Base-by-base conservation (phyloP, 2,329 filamentous ascomycete genomes). In the Sporothrix pallida region DNA sequence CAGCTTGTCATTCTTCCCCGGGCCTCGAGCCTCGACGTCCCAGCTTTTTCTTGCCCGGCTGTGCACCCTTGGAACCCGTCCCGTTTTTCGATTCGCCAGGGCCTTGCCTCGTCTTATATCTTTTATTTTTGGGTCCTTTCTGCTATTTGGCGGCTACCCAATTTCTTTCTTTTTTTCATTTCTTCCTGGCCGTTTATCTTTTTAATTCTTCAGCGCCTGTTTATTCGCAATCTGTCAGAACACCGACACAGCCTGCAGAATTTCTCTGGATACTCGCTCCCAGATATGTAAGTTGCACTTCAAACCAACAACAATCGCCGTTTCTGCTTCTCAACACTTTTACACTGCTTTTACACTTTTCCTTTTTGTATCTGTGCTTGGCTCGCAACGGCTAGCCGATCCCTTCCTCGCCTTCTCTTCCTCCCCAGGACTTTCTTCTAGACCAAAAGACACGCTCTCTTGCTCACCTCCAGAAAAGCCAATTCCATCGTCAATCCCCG, bases 381-480 rank as follows among this genome's bases (percentile, higher is more conserved):
- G 54, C 70, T 62, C 56, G 58, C 68, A 70, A 70, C 68, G 52
- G 68, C 68, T 70, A 58, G 52, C 67, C 50, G 12, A 58, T 17
- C 68, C 20, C 17, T n/a, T n/a, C 68, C 26, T 26, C 68, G 13
- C 37, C 69, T 23, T 48, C 68, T 42, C 60, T 23, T 60, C 54
- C 12, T 13, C 52, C 68, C 68, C 52, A 44, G 31, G n/a, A 42
- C 37, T 15, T 46, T 20, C 31, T 37, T 62, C 69, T 60, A 1
- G 13, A 46, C 37, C 37, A 37, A 62, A 50, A 9, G 5, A 23
- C 71, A 54, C 26, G 26, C 65, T 69, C 67, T 56, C 31, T 42
- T 69, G 17, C 48, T 10, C 42, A 46, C 62, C 42, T 48, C 10
- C 9, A 23, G 46, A 46, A 44, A 44, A 17, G 2, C 58, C 60